Evolutionary conservation across 1,284 basidiomycete species (phyloP), one percentile per base, ranked within the genome.

Genomic region (Trametes pubescens): DNA sequence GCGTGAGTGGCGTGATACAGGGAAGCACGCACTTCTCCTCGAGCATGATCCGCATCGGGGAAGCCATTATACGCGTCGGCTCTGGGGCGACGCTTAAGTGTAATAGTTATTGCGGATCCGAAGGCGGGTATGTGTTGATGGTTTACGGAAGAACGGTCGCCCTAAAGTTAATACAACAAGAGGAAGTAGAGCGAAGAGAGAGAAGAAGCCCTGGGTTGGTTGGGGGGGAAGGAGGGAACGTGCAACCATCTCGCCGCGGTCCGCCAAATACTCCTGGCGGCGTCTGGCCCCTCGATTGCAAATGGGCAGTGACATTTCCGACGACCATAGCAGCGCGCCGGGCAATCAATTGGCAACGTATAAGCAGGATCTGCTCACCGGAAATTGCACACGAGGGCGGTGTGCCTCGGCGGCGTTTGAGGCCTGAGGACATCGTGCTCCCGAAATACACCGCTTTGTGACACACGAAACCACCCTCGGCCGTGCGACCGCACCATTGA

Each of bases 11-110:
- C 52, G 37, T 48, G 52, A 49, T 43, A 32, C 43, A 16, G 48
- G 44, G 43, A 54, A 44, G 51, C 11, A 55, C 59, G 18, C 26
- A 61, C 59, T 40, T 49, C 7, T 54, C 59, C 52, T 55, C 59
- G 26, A 61, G 46, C 46, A 13, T 32, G 51, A 55, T 54, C 51
- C 59, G 46, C 51, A 54, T 61, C 59, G 59, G 52, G 46, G 52
- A 43, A 22, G 52, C 52, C 52, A 55, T 49, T 48, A 55, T 55
- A 61, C 37, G 59, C 46, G 51, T 49, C 43, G 59, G 59, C 57
- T 59, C 49, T 55, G 14, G 52, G 22, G 34, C 34, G 56, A 57
- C 56, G 56, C 46, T 29, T 38, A 38, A 38, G 34, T 16, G 38
- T 26, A n/a, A 38, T n/a, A 37, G 49, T n/a, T 26, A 49, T 34